These are phyloP conservation scores for Fusarium globosum DNA, from an alignment of 2,329 filamentous ascomycete species.

Conservation along the genomic window DNA sequence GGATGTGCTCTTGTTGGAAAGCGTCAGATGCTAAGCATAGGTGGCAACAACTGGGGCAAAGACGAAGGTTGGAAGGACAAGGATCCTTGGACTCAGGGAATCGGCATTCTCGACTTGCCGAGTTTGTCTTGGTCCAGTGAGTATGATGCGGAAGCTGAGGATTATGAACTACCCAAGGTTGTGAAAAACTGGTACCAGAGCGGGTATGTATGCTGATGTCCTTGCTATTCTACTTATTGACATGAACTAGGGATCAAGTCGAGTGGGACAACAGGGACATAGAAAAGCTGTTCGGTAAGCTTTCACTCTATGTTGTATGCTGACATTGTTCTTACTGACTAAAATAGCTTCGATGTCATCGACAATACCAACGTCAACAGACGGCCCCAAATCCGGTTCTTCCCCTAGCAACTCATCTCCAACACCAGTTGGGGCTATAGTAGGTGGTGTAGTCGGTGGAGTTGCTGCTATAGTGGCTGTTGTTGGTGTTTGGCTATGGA, in stretches of 20 bases:
- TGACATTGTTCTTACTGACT: background rate
- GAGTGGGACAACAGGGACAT: background rate
- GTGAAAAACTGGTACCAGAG: background rate
- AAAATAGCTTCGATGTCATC: background rate
- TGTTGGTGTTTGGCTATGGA: background rate
- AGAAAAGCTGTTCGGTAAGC: background rate
- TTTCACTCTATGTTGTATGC: rapidly evolving
- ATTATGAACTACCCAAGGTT: background rate
- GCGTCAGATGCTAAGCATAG: background rate
- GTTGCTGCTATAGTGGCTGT: background rate
- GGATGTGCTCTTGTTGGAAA: background rate
- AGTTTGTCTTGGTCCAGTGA: background rate
- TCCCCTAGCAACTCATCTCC: rapidly evolving
- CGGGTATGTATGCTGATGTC: background rate
- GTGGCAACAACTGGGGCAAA: background rate
- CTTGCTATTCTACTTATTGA: background rate
- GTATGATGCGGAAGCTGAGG: background rate
- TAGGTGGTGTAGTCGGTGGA: background rate
- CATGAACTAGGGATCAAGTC: background rate
- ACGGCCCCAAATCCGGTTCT: rapidly evolving
- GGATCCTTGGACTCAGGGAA: background rate
- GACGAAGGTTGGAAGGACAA: background rate
- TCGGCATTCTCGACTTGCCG: background rate
- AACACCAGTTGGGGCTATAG: background rate
- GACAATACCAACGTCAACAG: background rate